A percentile compares a stretch with the other conserved stretches of the same genome.
These are phyloP conservation scores for Salix arbutifolia DNA, from an alignment of 345 rosid species.

Conservation along the genomic window DNA sequence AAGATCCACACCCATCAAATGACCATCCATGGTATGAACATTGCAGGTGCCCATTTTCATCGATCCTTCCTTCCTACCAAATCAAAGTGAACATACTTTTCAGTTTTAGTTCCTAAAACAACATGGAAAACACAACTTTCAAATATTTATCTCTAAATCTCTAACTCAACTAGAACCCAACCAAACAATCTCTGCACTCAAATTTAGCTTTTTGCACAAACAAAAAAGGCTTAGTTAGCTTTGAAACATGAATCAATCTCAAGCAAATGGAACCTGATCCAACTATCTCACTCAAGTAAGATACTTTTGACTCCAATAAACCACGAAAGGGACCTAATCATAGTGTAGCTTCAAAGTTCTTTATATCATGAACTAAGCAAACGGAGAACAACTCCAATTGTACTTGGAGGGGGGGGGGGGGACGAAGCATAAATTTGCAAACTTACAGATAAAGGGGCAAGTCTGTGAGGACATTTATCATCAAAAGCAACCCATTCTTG, in stretches of 20 bases:
- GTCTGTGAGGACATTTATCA: constrained; percentile 91
- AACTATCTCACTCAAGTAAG: neutral
- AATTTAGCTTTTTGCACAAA: neutral
- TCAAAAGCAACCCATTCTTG: constrained; percentile 87
- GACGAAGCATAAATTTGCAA: constrained; percentile 5
- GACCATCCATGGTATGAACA: constrained; percentile 99
- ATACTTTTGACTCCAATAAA: neutral
- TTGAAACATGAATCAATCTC: neutral
- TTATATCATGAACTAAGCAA: neutral
- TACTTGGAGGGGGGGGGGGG: neutral
- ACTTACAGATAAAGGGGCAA: constrained; percentile 87
- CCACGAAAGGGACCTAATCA: neutral
- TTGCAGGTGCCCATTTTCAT: constrained; percentile 94
- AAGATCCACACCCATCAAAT: constrained; percentile 80
- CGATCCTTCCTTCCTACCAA: constrained; percentile 83
- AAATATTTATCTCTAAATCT: neutral
- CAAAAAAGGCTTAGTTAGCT: neutral
- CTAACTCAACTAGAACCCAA: neutral
- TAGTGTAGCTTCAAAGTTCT: neutral
- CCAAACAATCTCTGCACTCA: neutral
- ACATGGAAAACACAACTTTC: constrained; percentile 1
- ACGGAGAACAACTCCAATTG: neutral
- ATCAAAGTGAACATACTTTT: neutral
- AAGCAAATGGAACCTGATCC: neutral
- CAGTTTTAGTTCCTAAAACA: neutral